Evolutionary conservation across 208 protist genomes (phyloP).

Genomic region (Leishmania gerbilli): DNA sequence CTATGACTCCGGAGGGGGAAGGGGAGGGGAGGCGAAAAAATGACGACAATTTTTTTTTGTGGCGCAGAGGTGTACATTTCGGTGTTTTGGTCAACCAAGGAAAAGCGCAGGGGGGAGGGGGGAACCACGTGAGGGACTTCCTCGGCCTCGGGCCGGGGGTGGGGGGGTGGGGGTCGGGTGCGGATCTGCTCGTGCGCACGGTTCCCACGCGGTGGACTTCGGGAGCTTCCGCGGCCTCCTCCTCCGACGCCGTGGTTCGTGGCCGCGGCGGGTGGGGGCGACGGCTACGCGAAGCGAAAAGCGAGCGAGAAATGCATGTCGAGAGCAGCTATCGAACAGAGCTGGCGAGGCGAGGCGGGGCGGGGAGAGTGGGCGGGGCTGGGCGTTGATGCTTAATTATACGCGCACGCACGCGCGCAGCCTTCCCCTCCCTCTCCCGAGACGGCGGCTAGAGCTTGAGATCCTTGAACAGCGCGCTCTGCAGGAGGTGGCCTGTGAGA

Average conservation of each 20-base stretch:
- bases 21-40: not conserved
- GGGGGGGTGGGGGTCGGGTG: too few relatives aligned
- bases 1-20: too few relatives aligned
- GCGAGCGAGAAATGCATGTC: too few relatives aligned
- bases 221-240: not conserved
- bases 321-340: not conserved
- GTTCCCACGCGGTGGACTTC: not conserved
- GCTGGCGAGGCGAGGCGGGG: not conserved
- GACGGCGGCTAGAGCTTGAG: constrained; percentile 13
- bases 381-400: not conserved
- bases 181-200: not conserved
- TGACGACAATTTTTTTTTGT: too few relatives aligned
- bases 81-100: not conserved
- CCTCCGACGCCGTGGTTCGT: not conserved
- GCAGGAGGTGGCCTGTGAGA: constrained; percentile 32
- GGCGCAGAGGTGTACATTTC: not conserved
- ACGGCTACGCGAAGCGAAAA: not conserved
- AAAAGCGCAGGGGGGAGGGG: not conserved
- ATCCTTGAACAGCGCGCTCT: constrained; percentile 31
- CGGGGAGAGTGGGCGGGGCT: too few relatives aligned
- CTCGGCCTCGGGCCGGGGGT: too few relatives aligned
- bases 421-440: not conserved
- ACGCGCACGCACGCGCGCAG: not conserved
- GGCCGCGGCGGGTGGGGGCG: not conserved
- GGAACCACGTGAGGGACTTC: not conserved